Conservation (phyloP, 352 stramenopile species). For the Globisporangium barbulae region DNA sequence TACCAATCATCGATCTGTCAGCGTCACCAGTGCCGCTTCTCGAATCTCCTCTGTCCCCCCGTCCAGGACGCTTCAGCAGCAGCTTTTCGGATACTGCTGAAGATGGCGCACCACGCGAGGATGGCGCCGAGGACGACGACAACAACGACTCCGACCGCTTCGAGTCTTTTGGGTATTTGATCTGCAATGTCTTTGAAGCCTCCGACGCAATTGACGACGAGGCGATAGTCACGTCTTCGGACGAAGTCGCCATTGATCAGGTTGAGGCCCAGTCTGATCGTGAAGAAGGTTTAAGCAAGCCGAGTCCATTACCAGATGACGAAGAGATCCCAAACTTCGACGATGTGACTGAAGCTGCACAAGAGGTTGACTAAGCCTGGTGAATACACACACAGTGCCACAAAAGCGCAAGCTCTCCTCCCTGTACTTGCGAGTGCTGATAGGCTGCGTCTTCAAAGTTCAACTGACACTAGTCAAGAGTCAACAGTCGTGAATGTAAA, state of each 20-base stretch:
- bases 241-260: not conserved
- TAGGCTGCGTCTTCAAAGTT: not conserved
- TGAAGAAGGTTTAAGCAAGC: not conserved
- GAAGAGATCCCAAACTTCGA: not conserved
- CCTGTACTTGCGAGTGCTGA: not conserved
- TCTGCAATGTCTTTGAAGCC: slow-evolving; percentile 22
- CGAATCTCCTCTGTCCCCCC: slow-evolving; percentile 8
- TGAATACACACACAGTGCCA: not conserved
- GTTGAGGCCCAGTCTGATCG: not conserved
- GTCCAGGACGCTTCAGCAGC: slow-evolving; percentile 4
- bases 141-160: slow-evolving; percentile 25
- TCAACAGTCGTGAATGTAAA: not conserved
- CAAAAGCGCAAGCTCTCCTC: not conserved
- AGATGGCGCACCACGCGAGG: not conserved
- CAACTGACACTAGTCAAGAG: not conserved
- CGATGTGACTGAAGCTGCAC: not conserved
- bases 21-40: slow-evolving; percentile 14
- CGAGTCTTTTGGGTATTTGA: slow-evolving; percentile 34
- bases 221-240: not conserved
- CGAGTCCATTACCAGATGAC: not conserved
- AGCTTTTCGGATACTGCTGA: slow-evolving; percentile 1
- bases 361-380: not conserved
- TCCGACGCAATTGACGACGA: not conserved
- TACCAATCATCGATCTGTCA: slow-evolving; percentile 11
- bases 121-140: not conserved